Percentiles rank a stretch among this genome's conserved stretches.
phyloP scores from a whole-genome alignment of 768 basidiomycete species.

The Leccinum fibrillosum region DNA sequence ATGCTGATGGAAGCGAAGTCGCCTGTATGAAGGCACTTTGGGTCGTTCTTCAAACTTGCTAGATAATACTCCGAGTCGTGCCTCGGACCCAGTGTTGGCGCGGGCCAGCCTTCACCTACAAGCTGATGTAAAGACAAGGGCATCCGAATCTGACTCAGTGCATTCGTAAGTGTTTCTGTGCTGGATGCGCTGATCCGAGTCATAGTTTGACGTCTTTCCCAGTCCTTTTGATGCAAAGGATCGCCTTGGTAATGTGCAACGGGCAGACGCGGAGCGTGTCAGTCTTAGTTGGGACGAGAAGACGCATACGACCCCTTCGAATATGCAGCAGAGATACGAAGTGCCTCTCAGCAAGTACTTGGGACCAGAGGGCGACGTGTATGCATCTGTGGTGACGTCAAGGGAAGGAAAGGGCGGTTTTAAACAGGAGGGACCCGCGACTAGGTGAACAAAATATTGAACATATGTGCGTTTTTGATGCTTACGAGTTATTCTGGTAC shows the following conservation, averaged over 20 bases:
- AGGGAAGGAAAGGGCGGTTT: not conserved
- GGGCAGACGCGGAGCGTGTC: not conserved
- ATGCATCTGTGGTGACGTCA: not conserved
- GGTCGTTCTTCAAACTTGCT: not conserved
- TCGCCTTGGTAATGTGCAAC: not conserved
- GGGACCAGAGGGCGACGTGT: not conserved
- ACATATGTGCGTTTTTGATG: not conserved
- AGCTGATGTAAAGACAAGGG: not conserved
- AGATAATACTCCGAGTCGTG: not conserved
- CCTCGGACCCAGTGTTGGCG: not conserved
- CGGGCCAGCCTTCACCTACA: not conserved
- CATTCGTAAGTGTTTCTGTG: conserved; percentile 5
- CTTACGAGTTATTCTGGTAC: not conserved
- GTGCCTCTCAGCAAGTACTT: conserved; percentile 19
- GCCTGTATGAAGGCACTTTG: not conserved
- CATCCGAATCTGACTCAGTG: not conserved
- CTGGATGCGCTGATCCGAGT: not conserved
- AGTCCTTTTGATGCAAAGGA: conserved; percentile 1
- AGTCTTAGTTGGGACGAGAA: conserved; percentile 3
- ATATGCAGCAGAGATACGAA: conserved; percentile 5
- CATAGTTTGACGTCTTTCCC: not conserved
- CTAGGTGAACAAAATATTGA: not conserved
- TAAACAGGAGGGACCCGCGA: not conserved
- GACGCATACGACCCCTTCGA: not conserved
- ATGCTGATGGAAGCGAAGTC: conserved; percentile 4